Base-by-base conservation (phyloP, 768 basidiomycete genomes). In the Boletus tomentosulus region DNA sequence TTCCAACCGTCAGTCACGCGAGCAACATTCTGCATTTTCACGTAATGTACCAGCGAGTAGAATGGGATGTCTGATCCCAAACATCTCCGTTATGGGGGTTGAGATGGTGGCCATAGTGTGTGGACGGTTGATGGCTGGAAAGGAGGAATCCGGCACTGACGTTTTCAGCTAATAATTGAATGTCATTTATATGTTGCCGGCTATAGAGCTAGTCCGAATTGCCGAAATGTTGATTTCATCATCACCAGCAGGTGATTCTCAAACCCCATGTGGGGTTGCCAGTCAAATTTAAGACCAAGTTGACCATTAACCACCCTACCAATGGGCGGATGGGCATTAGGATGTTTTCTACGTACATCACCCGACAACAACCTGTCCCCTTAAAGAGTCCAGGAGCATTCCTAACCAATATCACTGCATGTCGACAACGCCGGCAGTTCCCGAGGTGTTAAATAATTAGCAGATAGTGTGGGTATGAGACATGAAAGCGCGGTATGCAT, bases 31-130 rank as follows among this genome's bases (percentile, higher is more conserved):
- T 24, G 24, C 46, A 27, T 44, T 28, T 16, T 28, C 4, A 50
- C 16, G 42, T 3, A 5, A 38, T 64, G 57, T 56, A 80, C 87
- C 92, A 60, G 92, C 92, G 24, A 95, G 83, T 50, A 95, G 68
- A 60, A 95, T 81, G 41, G 92, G 92, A 66, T 95, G 92, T 73
- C 87, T 83, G 70, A 95, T 90, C 49, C 84, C 84, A 70, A 95
- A 94, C 51, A 93, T 76, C 72, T 93, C 80, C 33, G 92, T 95
- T 59, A 95, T 79, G n/a, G 90, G 89, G 6, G 92, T 95, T 22
- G 79, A 73, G 55, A 95, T 85, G 51, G 92, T 84, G 50, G 77
- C 73, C 58, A 67, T 67, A 47, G 15, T 25, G 15, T 37, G 31
- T 27, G 19, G 25, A 38, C 19, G 16, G 45, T 19, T 15, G 24